Evolutionary conservation across 2,329 filamentous ascomycete species (phyloP).

Genomic region (Penicillium sp.): DNA sequence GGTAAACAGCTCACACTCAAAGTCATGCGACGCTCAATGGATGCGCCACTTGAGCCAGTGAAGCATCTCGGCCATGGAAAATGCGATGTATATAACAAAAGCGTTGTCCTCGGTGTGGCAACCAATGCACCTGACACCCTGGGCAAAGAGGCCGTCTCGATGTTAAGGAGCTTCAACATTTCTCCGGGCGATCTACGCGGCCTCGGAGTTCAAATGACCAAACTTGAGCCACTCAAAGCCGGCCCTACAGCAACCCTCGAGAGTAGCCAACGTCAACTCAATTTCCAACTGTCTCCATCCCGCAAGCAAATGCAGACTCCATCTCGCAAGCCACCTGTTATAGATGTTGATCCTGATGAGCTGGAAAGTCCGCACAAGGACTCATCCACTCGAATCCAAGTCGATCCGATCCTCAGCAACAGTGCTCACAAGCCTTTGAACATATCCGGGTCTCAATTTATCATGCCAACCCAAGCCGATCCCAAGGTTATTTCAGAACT

Average conservation of each 20-base stretch:
- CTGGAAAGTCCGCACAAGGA: slow-evolving; percentile 43
- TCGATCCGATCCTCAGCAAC: slow-evolving; percentile 35
- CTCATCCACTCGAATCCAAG: slow-evolving; percentile 29
- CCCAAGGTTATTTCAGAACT: slow-evolving; percentile 78
- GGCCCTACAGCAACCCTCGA: slow-evolving; percentile 54
- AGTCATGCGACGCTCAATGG: slow-evolving; percentile 81
- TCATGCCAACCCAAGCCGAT: slow-evolving; percentile 79
- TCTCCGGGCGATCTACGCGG: slow-evolving; percentile 91
- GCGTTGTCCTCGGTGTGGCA: slow-evolving; percentile 74
- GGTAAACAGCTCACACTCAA: slow-evolving; percentile 90
- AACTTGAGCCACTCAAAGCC: slow-evolving; percentile 73
- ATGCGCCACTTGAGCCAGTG: slow-evolving; percentile 84
- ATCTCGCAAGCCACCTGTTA: slow-evolving; percentile 25
- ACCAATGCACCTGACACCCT: slow-evolving; percentile 72
- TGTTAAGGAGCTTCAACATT: slow-evolving; percentile 77
- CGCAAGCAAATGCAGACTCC: slow-evolving; percentile 8
- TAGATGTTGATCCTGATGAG: slow-evolving; percentile 49
- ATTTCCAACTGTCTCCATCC: slow-evolving; percentile 57
- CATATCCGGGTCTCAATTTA: slow-evolving; percentile 82
- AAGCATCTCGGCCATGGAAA: slow-evolving; percentile 95
- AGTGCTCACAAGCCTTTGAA: slow-evolving; percentile 65
- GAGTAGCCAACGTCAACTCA: slow-evolving; percentile 75
- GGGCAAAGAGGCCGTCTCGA: slow-evolving; percentile 78
- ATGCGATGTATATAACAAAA: slow-evolving; percentile 93
- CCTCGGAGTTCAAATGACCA: slow-evolving; percentile 89